phyloP scores from a whole-genome alignment of 352 stramenopile species.

The Phytophthora foliorum region DNA sequence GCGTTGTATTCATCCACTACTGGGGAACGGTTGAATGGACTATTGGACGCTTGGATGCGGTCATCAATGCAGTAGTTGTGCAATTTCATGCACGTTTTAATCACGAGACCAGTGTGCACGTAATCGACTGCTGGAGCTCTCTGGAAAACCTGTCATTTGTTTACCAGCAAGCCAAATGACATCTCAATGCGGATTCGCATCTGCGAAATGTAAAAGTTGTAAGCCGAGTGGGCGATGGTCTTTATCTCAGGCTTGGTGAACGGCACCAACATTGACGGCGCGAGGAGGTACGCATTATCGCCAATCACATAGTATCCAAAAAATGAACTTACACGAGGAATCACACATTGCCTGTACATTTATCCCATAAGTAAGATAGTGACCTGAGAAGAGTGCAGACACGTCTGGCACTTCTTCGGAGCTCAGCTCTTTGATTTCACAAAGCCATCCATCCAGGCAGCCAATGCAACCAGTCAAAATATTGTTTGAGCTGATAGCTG shows the following conservation, averaged over 20 bases:
- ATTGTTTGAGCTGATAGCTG: constrained; percentile 7
- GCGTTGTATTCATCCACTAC: constrained; percentile 1
- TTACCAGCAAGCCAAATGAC: not conserved
- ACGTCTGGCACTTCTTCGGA: constrained; percentile 4
- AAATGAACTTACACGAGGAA: constrained; percentile 7
- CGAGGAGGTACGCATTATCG: not conserved
- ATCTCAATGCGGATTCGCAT: not conserved
- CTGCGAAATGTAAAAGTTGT: not conserved
- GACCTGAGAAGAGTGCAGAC: constrained; percentile 2
- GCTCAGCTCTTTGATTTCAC: constrained; percentile 5
- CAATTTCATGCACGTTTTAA: not conserved
- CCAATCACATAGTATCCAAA: not conserved
- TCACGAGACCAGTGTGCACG: not conserved
- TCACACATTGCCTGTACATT: constrained; percentile 16
- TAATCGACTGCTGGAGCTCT: not conserved
- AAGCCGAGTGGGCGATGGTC: not conserved
- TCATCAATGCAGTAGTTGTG: not conserved
- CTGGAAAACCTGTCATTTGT: not conserved
- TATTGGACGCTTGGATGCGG: not conserved
- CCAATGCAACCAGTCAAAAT: constrained; percentile 9
- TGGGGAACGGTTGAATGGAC: not conserved
- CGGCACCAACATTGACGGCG: not conserved
- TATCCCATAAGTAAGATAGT: constrained; percentile 9
- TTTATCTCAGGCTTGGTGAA: not conserved
- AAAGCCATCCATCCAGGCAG: constrained; percentile 15